phyloP scores from a whole-genome alignment of 176 grass and related monocot genomes.

The Avena eriantha region DNA sequence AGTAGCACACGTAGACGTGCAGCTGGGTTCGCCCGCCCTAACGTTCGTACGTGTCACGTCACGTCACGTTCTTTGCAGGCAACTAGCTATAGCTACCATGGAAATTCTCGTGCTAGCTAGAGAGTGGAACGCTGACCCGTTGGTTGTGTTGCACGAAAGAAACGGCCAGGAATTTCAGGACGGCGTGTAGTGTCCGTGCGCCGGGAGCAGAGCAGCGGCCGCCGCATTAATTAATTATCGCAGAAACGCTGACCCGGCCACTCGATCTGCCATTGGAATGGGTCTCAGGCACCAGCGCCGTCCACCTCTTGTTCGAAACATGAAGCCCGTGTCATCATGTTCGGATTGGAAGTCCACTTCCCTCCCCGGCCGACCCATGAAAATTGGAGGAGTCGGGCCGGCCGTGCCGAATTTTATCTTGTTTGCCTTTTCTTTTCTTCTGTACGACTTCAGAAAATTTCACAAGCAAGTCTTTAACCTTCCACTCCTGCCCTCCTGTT shows the following conservation, averaged over 20 bases:
- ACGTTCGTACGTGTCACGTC: background rate
- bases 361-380: no score
- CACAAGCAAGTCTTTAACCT: no score
- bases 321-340: no score
- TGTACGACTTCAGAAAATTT: no score
- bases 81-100: constrained; percentile 13
- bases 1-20: background rate
- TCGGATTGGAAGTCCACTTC: no score
- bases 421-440: no score
- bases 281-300: constrained; percentile 22
- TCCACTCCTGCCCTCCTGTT: no score
- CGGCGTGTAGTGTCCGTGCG: background rate
- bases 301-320: background rate
- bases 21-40: background rate
- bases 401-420: no score
- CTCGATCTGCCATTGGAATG: background rate
- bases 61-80: background rate
- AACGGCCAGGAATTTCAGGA: constrained; percentile 10
- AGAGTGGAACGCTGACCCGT: constrained; percentile 17
- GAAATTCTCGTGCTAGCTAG: background rate
- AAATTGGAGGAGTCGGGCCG: no score
- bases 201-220: background rate
- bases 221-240: background rate
- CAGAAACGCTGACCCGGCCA: constrained; percentile 3
- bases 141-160: background rate